These are phyloP conservation scores for Fusarium multiceps DNA, from an alignment of 2,329 filamentous ascomycete species.

Conservation along the genomic window DNA sequence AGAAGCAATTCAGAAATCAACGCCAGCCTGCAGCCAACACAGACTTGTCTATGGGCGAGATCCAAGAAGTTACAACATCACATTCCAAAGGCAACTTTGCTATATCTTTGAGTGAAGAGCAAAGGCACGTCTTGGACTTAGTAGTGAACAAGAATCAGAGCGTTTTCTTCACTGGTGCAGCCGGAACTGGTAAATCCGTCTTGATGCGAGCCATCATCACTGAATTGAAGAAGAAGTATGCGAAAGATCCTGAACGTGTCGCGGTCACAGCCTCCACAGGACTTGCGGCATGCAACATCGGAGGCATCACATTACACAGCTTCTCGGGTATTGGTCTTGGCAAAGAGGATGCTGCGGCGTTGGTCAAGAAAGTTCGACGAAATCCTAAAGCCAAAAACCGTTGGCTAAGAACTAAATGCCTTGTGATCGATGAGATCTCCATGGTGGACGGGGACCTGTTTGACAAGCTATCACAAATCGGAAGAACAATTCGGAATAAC, in stretches of 20 bases:
- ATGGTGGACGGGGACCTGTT: constrained; percentile 99
- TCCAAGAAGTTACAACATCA: constrained; percentile 54
- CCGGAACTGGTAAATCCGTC: constrained; percentile 96
- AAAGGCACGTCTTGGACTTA: constrained; percentile 83
- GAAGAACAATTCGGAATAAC: constrained; percentile 86
- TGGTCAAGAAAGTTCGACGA: constrained; percentile 90
- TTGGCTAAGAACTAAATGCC: constrained; percentile 88
- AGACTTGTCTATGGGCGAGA: constrained; percentile 47
- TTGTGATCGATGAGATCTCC: constrained; percentile 94
- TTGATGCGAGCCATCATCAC: constrained; percentile 91
- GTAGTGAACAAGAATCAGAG: constrained; percentile 85
- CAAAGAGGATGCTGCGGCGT: constrained; percentile 82
- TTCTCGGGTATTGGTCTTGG: constrained; percentile 93
- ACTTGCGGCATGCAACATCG: constrained; percentile 95
- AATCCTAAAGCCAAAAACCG: constrained; percentile 89
- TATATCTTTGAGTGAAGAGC: constrained; percentile 85
- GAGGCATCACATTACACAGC: constrained; percentile 94
- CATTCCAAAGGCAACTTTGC: constrained; percentile 52
- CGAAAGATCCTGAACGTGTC: constrained; percentile 81
- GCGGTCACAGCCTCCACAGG: constrained; percentile 97
- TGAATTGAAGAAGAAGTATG: constrained; percentile 80
- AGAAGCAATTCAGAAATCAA: constrained; percentile 76
- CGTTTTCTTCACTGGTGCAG: constrained; percentile 97
- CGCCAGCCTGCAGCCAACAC: constrained; percentile 53
- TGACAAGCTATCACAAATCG: constrained; percentile 92